Base-by-base conservation (phyloP, 2,329 filamentous ascomycete genomes). In the Graphilbum ipis-grandicollis region DNA sequence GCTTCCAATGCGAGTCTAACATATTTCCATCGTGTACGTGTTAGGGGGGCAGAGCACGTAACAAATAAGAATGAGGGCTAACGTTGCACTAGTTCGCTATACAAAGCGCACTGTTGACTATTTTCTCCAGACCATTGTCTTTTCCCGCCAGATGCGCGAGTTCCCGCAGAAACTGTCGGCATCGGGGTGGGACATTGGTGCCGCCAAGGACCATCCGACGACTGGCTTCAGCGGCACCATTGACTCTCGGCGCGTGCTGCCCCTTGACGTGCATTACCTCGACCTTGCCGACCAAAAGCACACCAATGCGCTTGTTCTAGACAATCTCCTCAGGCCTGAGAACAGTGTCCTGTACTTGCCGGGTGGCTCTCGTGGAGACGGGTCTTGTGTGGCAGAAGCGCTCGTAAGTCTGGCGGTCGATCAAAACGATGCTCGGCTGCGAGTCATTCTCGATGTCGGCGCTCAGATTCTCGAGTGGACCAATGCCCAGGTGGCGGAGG, bases 171-270 rank as follows among this genome's bases (percentile, higher is more conserved):
- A 80, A 41, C 52, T 83, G 0, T 72, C 69, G 0, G 63, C 71
- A 0, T 81, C 75, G 0, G 76, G 74, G 0, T 83, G 76, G 77
- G 75, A 83, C 41, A 54, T 82, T 15, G 70, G 57, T 1, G 48
- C 55, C 28, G 34, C 34, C 5, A 74, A 65, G 38, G 6, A 15
- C 0, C 54, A 69, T 17, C 58, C 63, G 0, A 73, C 65, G 0
- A 75, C 71, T 0, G 79, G 78, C 0, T 84, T 84, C 46, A 79
- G 73, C 38, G 77, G 78, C 0, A 84, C 78, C 0, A 76, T 73
- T 19, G 77, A 83, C 43, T 71, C 67, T 0, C 52, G 61, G 10
- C 56, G 61, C n/a, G 47, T 75, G 0, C 55, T 83, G 0, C 76
- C 77, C 0, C 46, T 76, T 0, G 54, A 46, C 1, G 60, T 82